A percentile compares a stretch with the other conserved stretches of the same genome.
Evolutionary conservation across 1,284 basidiomycete species (phyloP).

Genomic region (Phellopilus nigrolimitatus): DNA sequence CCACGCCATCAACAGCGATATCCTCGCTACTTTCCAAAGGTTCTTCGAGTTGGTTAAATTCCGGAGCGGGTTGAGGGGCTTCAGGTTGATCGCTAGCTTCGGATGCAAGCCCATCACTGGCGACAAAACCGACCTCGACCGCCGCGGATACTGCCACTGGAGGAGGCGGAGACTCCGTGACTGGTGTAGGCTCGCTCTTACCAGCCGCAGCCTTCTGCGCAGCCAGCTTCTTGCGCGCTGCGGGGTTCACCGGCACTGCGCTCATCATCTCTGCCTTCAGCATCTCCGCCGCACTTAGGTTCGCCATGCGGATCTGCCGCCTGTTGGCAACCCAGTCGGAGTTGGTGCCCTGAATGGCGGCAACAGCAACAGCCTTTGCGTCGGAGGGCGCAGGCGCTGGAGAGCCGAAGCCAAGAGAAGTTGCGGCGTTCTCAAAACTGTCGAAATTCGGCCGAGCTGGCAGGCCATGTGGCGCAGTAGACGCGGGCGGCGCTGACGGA

Average conservation of each 20-base stretch:
- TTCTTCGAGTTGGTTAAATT: constrained; percentile 10
- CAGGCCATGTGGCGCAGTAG: constrained; percentile 41
- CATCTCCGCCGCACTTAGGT: constrained; percentile 91
- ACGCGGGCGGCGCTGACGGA: constrained; percentile 49
- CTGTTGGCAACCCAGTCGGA: constrained; percentile 85
- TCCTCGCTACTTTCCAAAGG: not conserved
- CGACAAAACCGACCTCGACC: not conserved
- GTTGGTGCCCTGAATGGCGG: constrained; percentile 74
- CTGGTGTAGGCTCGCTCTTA: not conserved
- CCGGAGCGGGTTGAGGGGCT: not conserved
- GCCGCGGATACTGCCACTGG: not conserved
- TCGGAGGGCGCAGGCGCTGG: constrained; percentile 48
- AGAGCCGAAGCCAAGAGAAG: constrained; percentile 69
- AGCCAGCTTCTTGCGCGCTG: constrained; percentile 9
- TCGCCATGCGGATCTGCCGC: constrained; percentile 88
- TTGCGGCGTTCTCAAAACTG: constrained; percentile 68
- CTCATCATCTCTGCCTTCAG: constrained; percentile 88
- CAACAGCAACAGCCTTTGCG: constrained; percentile 48
- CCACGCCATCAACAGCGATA: constrained; percentile 2
- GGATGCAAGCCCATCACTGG: not conserved
- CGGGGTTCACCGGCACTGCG: constrained; percentile 51
- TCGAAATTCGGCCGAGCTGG: constrained; percentile 55
- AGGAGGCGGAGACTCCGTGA: not conserved
- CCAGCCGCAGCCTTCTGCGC: not conserved
- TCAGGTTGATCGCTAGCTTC: not conserved